Conservation (phyloP, 768 basidiomycete genomes). For the Agaricus blazei region DNA sequence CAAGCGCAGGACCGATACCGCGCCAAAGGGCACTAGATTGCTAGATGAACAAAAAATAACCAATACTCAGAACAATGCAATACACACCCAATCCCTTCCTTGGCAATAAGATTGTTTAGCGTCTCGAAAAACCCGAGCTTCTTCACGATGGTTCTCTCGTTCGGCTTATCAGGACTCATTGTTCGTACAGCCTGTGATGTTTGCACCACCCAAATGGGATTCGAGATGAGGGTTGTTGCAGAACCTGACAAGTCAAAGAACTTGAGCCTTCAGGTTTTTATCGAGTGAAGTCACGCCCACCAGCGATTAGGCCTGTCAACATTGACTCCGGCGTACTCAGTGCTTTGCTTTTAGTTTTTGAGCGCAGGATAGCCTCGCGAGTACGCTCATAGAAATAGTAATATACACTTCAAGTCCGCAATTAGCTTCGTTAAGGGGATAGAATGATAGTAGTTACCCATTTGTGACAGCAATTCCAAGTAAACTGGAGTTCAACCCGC, state of each 20-base stretch:
- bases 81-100: conserved; percentile 55
- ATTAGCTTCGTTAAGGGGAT: not conserved
- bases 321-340: conserved; percentile 88
- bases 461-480: conserved; percentile 93
- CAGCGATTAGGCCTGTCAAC: conserved; percentile 81
- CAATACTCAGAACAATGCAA: not conserved
- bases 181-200: conserved; percentile 79
- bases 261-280: not conserved
- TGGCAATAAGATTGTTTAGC: conserved; percentile 60
- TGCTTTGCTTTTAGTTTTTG: conserved; percentile 56
- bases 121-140: conserved; percentile 65
- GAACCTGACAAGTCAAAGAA: conserved; percentile 50
- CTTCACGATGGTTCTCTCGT: conserved; percentile 28
- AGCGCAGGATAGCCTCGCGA: conserved; percentile 49
- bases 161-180: conserved; percentile 29
- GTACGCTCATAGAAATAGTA: conserved; percentile 89
- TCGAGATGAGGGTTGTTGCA: conserved; percentile 82
- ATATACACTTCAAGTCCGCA: conserved; percentile 57
- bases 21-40: conserved; percentile 73
- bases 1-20: conserved; percentile 89
- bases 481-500: conserved; percentile 79
- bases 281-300: conserved; percentile 28
- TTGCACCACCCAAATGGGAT: conserved; percentile 97
- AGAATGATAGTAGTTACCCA: conserved; percentile 42
- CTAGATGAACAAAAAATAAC: not conserved